phyloP scores from a whole-genome alignment of 495 filamentous ascomycete genomes.

The Podospora fimiseda region DNA sequence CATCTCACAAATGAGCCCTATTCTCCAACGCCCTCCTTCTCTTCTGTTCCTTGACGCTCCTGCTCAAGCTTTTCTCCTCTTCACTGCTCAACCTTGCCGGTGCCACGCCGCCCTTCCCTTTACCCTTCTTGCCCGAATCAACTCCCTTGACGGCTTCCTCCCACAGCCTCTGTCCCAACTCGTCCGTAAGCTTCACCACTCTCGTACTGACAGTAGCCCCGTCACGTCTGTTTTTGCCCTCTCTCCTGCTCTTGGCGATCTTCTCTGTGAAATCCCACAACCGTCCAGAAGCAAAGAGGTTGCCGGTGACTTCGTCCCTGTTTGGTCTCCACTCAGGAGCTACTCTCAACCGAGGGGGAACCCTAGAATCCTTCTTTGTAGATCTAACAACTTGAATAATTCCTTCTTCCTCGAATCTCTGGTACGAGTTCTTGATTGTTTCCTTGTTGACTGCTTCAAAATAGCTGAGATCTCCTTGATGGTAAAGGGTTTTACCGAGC shows the following conservation, averaged over 20 bases:
- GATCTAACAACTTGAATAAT: constrained; percentile 68
- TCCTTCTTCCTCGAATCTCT: constrained; percentile 83
- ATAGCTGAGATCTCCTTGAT: constrained; percentile 93
- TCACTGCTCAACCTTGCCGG: constrained; percentile 34
- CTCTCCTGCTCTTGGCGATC: constrained; percentile 73
- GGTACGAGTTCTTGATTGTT: constrained; percentile 85
- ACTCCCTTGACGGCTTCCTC: constrained; percentile 28
- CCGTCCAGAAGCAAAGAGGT: constrained; percentile 59
- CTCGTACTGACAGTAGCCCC: constrained; percentile 79
- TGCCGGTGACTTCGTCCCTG: constrained; percentile 54
- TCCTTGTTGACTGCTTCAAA: constrained; percentile 98
- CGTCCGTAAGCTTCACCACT: constrained; percentile 71
- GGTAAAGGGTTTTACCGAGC: constrained; percentile 94
- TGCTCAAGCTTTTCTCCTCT: constrained; percentile 33
- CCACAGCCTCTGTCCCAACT: constrained; percentile 44
- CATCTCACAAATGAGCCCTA: constrained; percentile 42
- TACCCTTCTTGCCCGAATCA: constrained; percentile 13
- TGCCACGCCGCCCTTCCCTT: constrained; percentile 25
- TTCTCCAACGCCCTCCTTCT: constrained; percentile 37
- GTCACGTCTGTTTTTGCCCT: constrained; percentile 92
- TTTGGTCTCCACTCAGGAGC: constrained; percentile 72
- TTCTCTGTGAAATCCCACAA: constrained; percentile 88
- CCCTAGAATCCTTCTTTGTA: constrained; percentile 43
- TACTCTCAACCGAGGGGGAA: constrained; percentile 56
- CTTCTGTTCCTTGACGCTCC: constrained; percentile 32